Evolutionary conservation across 202 grass and related monocot genomes (phyloP).

Genomic region (Elaeis oleifera): DNA sequence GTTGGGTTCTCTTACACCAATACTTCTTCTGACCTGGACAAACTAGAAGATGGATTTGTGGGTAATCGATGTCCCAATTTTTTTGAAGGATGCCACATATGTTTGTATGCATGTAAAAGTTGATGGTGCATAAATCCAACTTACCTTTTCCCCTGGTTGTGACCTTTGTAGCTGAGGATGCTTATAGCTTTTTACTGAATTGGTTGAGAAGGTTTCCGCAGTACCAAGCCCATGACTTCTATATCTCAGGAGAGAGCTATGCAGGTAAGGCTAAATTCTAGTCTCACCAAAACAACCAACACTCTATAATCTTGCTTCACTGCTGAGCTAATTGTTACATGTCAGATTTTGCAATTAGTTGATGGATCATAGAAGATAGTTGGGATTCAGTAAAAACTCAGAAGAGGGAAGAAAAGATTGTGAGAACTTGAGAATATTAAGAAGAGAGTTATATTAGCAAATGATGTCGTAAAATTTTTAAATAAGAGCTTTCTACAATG

Average conservation of each 20-base stretch:
- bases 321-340: too few species aligned
- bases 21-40: slow-evolving; percentile 62
- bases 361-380: too few species aligned
- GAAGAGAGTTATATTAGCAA: too few species aligned
- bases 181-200: slow-evolving; percentile 67
- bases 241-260: slow-evolving; percentile 88
- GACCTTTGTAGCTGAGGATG: slow-evolving; percentile 51
- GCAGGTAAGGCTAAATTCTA: slow-evolving; percentile 37
- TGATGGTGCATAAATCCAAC: background rate
- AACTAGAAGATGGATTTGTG: slow-evolving; percentile 55
- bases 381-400: too few species aligned
- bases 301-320: too few species aligned
- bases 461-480: too few species aligned
- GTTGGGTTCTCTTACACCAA: slow-evolving; percentile 93
- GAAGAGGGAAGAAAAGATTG: too few species aligned
- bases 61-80: slow-evolving; percentile 25
- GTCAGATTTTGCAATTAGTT: too few species aligned
- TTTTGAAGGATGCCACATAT: background rate
- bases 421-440: too few species aligned
- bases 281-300: background rate
- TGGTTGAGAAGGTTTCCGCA: slow-evolving; percentile 68
- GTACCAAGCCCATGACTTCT: slow-evolving; percentile 49
- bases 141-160: background rate
- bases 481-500: too few species aligned
- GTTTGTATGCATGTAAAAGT: too few species aligned